Conservation (phyloP, 768 basidiomycete species). For the Boletus reticulatus region DNA sequence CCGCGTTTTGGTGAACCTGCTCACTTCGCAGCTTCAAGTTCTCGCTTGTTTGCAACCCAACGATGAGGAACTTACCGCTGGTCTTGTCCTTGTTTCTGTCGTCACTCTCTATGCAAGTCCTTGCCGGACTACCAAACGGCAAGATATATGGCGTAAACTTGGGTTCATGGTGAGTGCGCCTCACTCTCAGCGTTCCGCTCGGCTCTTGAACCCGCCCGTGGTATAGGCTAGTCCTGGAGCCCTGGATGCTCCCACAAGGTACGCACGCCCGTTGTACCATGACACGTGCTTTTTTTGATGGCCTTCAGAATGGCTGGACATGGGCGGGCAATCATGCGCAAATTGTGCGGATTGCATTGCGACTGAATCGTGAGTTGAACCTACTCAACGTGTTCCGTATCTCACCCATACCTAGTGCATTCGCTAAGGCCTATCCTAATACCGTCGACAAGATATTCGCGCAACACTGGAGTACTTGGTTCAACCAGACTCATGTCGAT, state of each 20-base stretch:
- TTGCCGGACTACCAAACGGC: slow-evolving; percentile 20
- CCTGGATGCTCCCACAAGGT: slow-evolving; percentile 84
- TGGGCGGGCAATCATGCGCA: slow-evolving; percentile 66
- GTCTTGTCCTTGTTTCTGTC: slow-evolving; percentile 14
- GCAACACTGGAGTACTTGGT: slow-evolving; percentile 74
- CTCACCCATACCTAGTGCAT: slow-evolving; percentile 40
- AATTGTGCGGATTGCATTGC: slow-evolving; percentile 64
- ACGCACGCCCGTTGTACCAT: background rate
- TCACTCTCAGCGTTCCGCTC: background rate
- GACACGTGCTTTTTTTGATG: background rate
- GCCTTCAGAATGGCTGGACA: slow-evolving; percentile 58
- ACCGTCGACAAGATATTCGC: slow-evolving; percentile 59
- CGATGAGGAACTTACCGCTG: slow-evolving; percentile 20
- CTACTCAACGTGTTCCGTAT: background rate
- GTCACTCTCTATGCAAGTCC: slow-evolving; percentile 14
- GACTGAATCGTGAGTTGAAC: slow-evolving; percentile 55
- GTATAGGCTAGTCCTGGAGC: slow-evolving; percentile 68
- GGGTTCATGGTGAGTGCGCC: slow-evolving; percentile 54
- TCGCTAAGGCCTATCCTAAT: slow-evolving; percentile 56
- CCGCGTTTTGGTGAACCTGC: background rate
- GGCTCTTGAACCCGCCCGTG: slow-evolving; percentile 2
- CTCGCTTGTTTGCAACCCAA: background rate
- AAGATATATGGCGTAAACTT: slow-evolving; percentile 75
- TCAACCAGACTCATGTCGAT: slow-evolving; percentile 59
- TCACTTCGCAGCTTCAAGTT: background rate